A percentile compares a stretch with the other conserved stretches of the same genome.
Conservation (phyloP, 352 stramenopile genomes). For the Thalassiosira livingstoniorum region DNA sequence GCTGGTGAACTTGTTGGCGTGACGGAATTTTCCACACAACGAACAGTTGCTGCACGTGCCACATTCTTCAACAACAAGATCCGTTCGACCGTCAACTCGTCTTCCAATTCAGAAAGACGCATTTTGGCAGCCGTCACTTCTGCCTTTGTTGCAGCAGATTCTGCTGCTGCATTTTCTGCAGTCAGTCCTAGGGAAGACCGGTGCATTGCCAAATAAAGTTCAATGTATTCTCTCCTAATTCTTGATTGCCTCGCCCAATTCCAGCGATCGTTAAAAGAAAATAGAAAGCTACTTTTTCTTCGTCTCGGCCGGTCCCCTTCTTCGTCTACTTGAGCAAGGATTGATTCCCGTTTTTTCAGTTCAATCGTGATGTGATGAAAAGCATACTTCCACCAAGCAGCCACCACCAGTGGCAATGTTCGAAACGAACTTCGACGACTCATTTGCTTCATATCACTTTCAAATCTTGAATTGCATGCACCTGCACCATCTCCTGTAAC, state of each 20-base stretch:
- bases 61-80: slow-evolving; percentile 79
- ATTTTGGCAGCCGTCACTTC: slow-evolving; percentile 45
- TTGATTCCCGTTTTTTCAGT: slow-evolving; percentile 59
- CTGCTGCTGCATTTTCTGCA: slow-evolving; percentile 4
- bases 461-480: too few species aligned
- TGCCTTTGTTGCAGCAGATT: slow-evolving; percentile 3
- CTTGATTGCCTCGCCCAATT: slow-evolving; percentile 70
- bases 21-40: neutral
- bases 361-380: slow-evolving; percentile 66
- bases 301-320: neutral
- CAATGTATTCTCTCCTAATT: slow-evolving; percentile 78
- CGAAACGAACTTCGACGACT: too few species aligned
- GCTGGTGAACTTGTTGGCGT: too few species aligned
- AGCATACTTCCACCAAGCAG: slow-evolving; percentile 80
- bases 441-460: too few species aligned
- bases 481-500: too few species aligned
- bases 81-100: slow-evolving; percentile 77
- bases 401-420: slow-evolving; percentile 55
- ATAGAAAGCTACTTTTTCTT: slow-evolving; percentile 10
- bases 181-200: slow-evolving; percentile 4
- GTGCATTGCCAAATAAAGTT: slow-evolving; percentile 66
- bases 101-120: slow-evolving; percentile 73
- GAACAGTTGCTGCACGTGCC: slow-evolving; percentile 47
- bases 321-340: slow-evolving; percentile 15
- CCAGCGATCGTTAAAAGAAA: slow-evolving; percentile 37